Percentiles rank a stretch among this genome's conserved stretches.
phyloP scores from a whole-genome alignment of 1,139 yeast species.

The Saccharomycopsis crataegensis region DNA sequence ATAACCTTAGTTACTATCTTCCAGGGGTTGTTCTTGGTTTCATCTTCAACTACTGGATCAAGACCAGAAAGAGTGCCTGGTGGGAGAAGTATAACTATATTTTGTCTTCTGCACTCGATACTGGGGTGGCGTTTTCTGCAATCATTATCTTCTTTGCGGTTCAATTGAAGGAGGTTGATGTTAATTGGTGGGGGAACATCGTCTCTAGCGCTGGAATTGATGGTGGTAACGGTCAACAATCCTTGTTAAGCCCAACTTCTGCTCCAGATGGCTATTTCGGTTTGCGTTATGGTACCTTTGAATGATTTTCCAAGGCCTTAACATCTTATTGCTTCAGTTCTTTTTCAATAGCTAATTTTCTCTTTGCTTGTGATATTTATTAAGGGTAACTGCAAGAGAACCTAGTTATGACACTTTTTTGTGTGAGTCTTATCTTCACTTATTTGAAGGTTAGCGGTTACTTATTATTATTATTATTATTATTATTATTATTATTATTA shows the following conservation, averaged over 20 bases:
- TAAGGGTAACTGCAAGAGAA: neutral
- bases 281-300: slow-evolving; percentile 25
- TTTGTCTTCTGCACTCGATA: slow-evolving; percentile 46
- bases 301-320: neutral
- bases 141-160: slow-evolving; percentile 43
- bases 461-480: neutral
- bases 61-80: slow-evolving; percentile 43
- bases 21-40: slow-evolving; percentile 43
- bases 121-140: slow-evolving; percentile 54
- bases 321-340: neutral
- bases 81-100: slow-evolving; percentile 64
- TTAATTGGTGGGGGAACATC: slow-evolving; percentile 50
- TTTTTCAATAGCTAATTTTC: neutral
- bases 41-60: slow-evolving; percentile 46
- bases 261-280: slow-evolving; percentile 43
- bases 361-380: neutral
- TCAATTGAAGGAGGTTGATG: slow-evolving; percentile 36
- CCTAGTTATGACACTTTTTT: neutral
- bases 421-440: neutral
- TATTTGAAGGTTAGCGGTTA: neutral
- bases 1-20: slow-evolving; percentile 46
- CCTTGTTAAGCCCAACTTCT: slow-evolving; percentile 23
- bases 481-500: too few species aligned
- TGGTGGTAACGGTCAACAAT: slow-evolving; percentile 31
- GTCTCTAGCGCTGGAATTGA: slow-evolving; percentile 39